Evolutionary conservation across 345 rosid genomes (phyloP), one percentile per base, ranked within the genome.

Genomic region (Eucalyptus virginea): DNA sequence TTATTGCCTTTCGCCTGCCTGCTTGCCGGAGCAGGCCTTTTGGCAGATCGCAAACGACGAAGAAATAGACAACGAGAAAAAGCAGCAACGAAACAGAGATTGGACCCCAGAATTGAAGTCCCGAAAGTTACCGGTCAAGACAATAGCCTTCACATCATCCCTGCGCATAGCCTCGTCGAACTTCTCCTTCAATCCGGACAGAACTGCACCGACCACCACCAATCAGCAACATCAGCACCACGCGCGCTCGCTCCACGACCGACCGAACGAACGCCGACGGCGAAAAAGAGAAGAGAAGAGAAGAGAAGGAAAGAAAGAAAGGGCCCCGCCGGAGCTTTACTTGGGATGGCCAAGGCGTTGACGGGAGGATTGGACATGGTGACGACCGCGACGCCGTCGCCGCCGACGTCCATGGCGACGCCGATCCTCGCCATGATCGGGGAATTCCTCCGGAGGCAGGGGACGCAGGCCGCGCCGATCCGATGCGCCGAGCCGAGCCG

Each of bases 351-450:
- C 50, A 98, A 65, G 89, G 99, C 97, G 91, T 97, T 98, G 87
- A 98, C 99, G n/a, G 99, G 99, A 91, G 99, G 99, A 91, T 98
- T 96, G 54, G 92, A 93, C 90, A 98, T 94, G 91, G 98, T 94
- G 90, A 98, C 90, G 81, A 98, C 92, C 2, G 99, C 99, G 88
- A 98, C 99, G 91, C 98, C 99, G 88, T 97, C 99, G 94, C 88
- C 87, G 34, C 99, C 98, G 54, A 98, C 95, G 48, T 96, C 97
- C 93, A 98, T 88, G 88, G 94, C 92, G 16, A 96, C 98, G 77
- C 91, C 90, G 72, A 92, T 89, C 89, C 90, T 89, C 88, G 95
- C 96, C 98, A 96, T 96, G 83, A 77, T 77, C 45, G 16, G 9
- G 34, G 1, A n/a, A 6, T 26, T 21, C 83, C 47, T 21, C 83